Conservation (phyloP, 768 basidiomycete genomes). For the Leccinum incarnatum region DNA sequence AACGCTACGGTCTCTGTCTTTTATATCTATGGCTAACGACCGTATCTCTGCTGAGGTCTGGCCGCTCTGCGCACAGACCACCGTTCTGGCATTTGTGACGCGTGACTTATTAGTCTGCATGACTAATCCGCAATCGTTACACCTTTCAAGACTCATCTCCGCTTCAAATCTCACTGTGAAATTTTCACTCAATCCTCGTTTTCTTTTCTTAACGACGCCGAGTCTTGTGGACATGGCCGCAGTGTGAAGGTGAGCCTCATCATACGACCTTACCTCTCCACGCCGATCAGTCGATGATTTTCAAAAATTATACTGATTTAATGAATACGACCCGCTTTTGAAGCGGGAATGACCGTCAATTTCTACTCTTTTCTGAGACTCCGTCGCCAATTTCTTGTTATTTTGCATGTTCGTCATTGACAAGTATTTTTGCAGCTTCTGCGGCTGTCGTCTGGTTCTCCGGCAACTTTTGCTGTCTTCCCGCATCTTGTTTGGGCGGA, state of each 20-base stretch:
- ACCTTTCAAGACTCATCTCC: too few species aligned
- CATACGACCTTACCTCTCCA: not conserved
- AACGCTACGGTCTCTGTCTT: too few species aligned
- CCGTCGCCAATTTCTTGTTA: not conserved
- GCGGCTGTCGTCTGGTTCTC: not conserved
- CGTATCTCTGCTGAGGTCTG: too few species aligned
- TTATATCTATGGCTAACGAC: too few species aligned
- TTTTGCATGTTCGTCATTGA: not conserved
- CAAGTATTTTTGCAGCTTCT: not conserved
- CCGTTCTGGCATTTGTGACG: too few species aligned
- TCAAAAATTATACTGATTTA: conserved; percentile 11
- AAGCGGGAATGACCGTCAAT: conserved; percentile 6
- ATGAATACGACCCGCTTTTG: conserved; percentile 10
- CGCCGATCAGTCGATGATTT: conserved; percentile 1
- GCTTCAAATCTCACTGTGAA: not conserved
- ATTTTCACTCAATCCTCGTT: not conserved
- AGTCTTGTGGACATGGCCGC: not conserved
- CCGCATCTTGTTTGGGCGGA: not conserved
- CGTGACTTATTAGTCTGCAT: too few species aligned
- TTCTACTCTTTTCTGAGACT: not conserved
- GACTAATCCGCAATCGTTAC: too few species aligned
- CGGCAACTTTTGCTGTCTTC: not conserved
- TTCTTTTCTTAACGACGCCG: not conserved
- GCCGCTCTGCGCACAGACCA: too few species aligned
- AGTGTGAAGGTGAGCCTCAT: not conserved